Base-by-base conservation (phyloP, 2,329 filamentous ascomycete genomes). In the Xylariaceae sp. region DNA sequence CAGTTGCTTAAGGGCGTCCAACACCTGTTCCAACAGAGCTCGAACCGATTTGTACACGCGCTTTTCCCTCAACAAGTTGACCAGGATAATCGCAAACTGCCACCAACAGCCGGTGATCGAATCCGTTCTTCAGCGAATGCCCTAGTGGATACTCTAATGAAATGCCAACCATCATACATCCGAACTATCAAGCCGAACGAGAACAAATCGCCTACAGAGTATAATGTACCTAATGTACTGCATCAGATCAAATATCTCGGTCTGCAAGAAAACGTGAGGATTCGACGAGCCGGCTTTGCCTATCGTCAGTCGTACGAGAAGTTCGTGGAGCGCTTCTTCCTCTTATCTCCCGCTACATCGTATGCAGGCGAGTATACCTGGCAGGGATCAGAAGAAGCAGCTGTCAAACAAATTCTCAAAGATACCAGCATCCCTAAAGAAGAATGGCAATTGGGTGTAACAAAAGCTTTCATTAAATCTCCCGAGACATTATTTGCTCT, bases 181-280 rank as follows among this genome's bases (percentile, higher is more conserved):
- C 91, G 95, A 73, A 99, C 95, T 0, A 98, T 99, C 79, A 99
- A 99, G 77, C 95, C 95, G 1, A 99, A 99, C 78, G 95, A 99
- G 76, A 98, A 97, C 79, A 99, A 98, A 75, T 96, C 93, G 2
- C 89, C 92, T 0, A 88, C 87, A 9, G 95, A 99, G 72, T 99
- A 96, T 75, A 97, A 96, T 67, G 83, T 85, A 17, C 87, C 87
- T 26, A 98, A 98, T 67, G 95, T 99, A 17, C 82, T 98, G 68
- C 95, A 99, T 81, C 95, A 99, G 74, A 92, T 98, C 82, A 98
- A 99, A 73, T 99, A 99, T 69, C 88, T 99, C 12, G 95, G 95
- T 86, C 81, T 99, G n/a, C 94, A 98, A 74, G 95, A 99, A 77
- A 99, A 99, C 82, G 95, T 99, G 36, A 90, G 95, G 41, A 99